Conservation (phyloP, 306 rosid species). For the Sophora flavescens region DNA sequence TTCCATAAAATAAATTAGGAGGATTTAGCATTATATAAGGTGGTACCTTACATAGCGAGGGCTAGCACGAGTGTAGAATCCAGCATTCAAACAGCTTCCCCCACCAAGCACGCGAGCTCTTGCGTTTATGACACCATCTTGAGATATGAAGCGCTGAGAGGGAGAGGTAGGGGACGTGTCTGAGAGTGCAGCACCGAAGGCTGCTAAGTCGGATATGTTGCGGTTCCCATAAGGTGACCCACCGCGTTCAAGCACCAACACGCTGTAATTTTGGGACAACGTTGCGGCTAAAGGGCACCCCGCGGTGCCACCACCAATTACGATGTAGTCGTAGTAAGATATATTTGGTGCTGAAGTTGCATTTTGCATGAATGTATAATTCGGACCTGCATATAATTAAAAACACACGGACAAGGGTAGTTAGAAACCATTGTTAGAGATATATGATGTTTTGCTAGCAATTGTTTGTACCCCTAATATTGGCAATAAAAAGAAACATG, state of each 20-base stretch:
- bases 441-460: neutral
- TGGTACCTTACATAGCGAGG: constrained; percentile 54
- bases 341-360: constrained; percentile 60
- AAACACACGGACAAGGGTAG: too few relatives aligned
- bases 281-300: constrained; percentile 93
- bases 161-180: constrained; percentile 77
- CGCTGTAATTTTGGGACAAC: constrained; percentile 68
- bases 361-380: constrained; percentile 60
- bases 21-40: too few relatives aligned
- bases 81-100: constrained; percentile 78
- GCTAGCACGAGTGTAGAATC: constrained; percentile 78
- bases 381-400: constrained; percentile 46
- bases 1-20: too few relatives aligned
- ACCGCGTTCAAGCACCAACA: constrained; percentile 80
- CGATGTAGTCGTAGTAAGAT: constrained; percentile 75
- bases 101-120: constrained; percentile 88
- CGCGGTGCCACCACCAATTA: constrained; percentile 85
- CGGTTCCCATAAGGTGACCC: constrained; percentile 82
- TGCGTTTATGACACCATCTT: constrained; percentile 81
- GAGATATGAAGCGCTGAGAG: constrained; percentile 77
- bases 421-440: neutral
- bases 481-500: neutral
- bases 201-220: constrained; percentile 60
- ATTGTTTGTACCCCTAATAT: neutral
- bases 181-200: constrained; percentile 72